Evolutionary conservation across 1,139 yeast genomes (phyloP).

Genomic region (Pichia sp.): DNA sequence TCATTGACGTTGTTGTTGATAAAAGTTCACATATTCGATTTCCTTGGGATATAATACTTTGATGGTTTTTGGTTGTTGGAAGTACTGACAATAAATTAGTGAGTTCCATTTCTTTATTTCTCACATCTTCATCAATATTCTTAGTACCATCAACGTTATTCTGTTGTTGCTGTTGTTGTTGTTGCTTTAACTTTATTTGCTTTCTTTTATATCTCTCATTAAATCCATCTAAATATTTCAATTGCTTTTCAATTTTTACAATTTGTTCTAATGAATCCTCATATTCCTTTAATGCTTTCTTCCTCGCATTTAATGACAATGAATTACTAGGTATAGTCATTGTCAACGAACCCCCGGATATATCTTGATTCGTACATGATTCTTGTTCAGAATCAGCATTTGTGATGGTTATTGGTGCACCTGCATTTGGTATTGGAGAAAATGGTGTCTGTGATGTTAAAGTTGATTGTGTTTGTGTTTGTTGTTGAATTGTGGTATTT

Average conservation of each 20-base stretch:
- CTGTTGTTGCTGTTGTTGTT: neutral
- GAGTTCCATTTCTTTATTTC: neutral
- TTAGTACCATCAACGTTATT: neutral
- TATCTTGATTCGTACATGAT: neutral
- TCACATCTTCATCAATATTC: neutral
- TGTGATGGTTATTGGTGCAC: neutral
- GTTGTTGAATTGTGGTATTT: neutral
- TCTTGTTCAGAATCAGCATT: neutral
- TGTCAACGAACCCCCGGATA: neutral
- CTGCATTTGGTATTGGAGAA: neutral
- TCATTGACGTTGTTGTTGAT: neutral
- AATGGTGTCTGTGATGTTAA: neutral
- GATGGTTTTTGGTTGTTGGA: neutral
- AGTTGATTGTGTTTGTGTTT: neutral
- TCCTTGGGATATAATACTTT: neutral
- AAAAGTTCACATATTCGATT: conserved; percentile 6
- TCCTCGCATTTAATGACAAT: neutral
- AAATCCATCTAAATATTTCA: conserved; percentile 3
- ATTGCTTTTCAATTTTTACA: conserved; percentile 5
- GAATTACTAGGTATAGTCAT: neutral
- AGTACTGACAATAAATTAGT: neutral
- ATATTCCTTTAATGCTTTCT: conserved; percentile 9
- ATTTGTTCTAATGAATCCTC: conserved; percentile 10
- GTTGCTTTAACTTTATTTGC: neutral
- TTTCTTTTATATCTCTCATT: neutral